phyloP scores from a whole-genome alignment of 2,329 filamentous ascomycete species.

The Monosporascus sp. region DNA sequence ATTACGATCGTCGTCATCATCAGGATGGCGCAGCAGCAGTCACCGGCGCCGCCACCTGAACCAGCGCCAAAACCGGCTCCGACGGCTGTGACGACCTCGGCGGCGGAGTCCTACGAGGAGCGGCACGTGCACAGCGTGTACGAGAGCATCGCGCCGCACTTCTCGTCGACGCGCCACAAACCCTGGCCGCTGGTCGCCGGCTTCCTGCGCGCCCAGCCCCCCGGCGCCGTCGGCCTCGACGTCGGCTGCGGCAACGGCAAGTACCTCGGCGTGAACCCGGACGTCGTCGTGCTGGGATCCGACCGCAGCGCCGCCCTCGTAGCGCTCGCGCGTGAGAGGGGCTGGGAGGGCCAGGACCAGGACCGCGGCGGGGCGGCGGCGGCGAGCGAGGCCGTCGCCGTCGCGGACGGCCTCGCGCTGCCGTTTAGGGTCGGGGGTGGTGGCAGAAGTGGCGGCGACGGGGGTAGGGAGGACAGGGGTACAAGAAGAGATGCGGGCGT shows the following conservation, averaged over 20 bases:
- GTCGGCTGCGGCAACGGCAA: constrained; percentile 97
- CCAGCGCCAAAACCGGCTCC: no score
- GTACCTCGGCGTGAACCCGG: constrained; percentile 74
- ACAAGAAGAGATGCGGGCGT: constrained; percentile 16
- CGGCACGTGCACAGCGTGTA: constrained; percentile 90
- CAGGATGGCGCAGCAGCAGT: no score
- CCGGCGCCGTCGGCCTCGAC: constrained; percentile 79
- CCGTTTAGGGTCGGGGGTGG: constrained; percentile 57
- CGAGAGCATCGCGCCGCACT: constrained; percentile 78
- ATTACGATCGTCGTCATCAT: no score
- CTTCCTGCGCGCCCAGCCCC: constrained; percentile 62
- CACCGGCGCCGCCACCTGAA: no score
- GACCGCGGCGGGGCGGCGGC: constrained; percentile 1
- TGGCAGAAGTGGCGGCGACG: not conserved
- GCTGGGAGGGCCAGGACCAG: constrained; percentile 8
- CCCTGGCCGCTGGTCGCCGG: constrained; percentile 88
- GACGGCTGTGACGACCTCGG: not conserved
- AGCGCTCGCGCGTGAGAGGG: constrained; percentile 39
- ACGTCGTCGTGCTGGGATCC: constrained; percentile 75
- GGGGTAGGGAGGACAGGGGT: not conserved
- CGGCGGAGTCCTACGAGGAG: constrained; percentile 61
- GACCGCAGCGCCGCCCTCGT: constrained; percentile 66
- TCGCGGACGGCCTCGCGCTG: constrained; percentile 78
- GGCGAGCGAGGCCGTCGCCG: constrained; percentile 56
- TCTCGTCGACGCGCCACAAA: constrained; percentile 73